Percentiles rank a stretch among this genome's conserved stretches.
These are phyloP conservation scores for Arachnomyces sp. DNA, from an alignment of 2,329 filamentous ascomycete genomes.

Conservation along the genomic window DNA sequence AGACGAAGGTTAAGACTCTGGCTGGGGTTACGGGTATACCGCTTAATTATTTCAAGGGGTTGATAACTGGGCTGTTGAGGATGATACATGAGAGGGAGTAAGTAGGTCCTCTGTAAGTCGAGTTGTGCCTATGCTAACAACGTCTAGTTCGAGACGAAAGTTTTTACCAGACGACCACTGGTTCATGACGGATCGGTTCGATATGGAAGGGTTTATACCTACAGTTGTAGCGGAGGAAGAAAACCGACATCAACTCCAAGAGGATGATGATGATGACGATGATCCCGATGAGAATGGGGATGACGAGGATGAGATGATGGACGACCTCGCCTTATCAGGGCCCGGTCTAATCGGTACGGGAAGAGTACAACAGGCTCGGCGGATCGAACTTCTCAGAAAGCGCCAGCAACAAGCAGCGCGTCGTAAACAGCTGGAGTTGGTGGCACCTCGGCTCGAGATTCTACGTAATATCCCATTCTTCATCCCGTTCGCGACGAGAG, in stretches of 20 bases:
- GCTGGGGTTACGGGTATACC: slow-evolving; percentile 63
- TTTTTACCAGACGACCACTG: slow-evolving; percentile 82
- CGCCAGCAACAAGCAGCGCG: slow-evolving; percentile 60
- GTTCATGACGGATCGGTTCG: slow-evolving; percentile 82
- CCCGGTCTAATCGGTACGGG: slow-evolving; percentile 47
- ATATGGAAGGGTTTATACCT: slow-evolving; percentile 79
- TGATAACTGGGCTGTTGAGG: slow-evolving; percentile 69
- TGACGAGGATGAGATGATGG: slow-evolving; percentile 26
- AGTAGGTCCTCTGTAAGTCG: slow-evolving; percentile 11
- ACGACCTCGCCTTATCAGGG: slow-evolving; percentile 25
- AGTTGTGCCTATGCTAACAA: slow-evolving; percentile 3
- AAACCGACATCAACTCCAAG: slow-evolving; percentile 58
- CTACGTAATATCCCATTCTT: slow-evolving; percentile 95
- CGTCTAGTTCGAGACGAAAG: slow-evolving; percentile 58
- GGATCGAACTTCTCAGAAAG: slow-evolving; percentile 53
- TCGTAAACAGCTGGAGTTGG: slow-evolving; percentile 64
- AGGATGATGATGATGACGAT: slow-evolving; percentile 53
- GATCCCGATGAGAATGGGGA: slow-evolving; percentile 39
- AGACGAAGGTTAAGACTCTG: slow-evolving; percentile 40
- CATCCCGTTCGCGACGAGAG: slow-evolving; percentile 83
- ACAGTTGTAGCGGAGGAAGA: slow-evolving; percentile 85
- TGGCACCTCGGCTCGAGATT: slow-evolving; percentile 81
- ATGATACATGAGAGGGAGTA: slow-evolving; percentile 85
- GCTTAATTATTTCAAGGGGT: slow-evolving; percentile 66
- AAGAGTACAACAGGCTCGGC: slow-evolving; percentile 53